Base-by-base conservation (phyloP, 495 filamentous ascomycete genomes). In the Platismatia glauca region DNA sequence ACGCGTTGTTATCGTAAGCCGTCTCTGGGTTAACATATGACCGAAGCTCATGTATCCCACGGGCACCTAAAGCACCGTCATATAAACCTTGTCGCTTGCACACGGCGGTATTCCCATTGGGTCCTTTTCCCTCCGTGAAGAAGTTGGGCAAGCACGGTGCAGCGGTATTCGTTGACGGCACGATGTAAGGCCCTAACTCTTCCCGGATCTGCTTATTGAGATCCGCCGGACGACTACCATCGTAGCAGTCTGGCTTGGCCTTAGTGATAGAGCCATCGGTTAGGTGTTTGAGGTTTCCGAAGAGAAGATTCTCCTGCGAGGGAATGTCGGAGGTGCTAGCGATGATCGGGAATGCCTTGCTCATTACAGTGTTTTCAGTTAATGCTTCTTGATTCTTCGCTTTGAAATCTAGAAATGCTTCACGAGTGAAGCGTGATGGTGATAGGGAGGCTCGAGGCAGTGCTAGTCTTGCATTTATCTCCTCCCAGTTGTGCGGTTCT, bases 211-310 rank as follows among this genome's bases (percentile, higher is more conserved):
- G n/a, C n/a, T n/a, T n/a, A n/a, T n/a, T n/a, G n/a, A n/a, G n/a
- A n/a, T n/a, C 66, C 46, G 59, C 65, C 11, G 68, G 60, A 11
- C 53, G 67, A 22, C 75, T 68, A 16, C 78, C 76, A 57, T 82
- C 70, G 60, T 75, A 76, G 65, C 64, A 62, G 64, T 79, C 73
- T 4, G 75, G 76, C 52, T 69, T 9, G 12, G 37, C 37, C 33
- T 37, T 34, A 15, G 18, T 37, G 12, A 5, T 37, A 13, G 16
- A 22, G 20, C 29, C 55, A 57, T 57, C 37, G 33, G 67, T 72
- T 9, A 44, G 20, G 7, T 44, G 5, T 44, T 44, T 44, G 7
- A 44, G 41, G 7, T 44, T 44, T 44, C 2, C 7, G 7, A 44
- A 44, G 18, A 20, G 41, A n/a, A 44, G 41, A 6, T 44, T 44